Evolutionary conservation across 352 stramenopile genomes (phyloP), one percentile per base, ranked within the genome.

Genomic region (Phytophthora lateralis): DNA sequence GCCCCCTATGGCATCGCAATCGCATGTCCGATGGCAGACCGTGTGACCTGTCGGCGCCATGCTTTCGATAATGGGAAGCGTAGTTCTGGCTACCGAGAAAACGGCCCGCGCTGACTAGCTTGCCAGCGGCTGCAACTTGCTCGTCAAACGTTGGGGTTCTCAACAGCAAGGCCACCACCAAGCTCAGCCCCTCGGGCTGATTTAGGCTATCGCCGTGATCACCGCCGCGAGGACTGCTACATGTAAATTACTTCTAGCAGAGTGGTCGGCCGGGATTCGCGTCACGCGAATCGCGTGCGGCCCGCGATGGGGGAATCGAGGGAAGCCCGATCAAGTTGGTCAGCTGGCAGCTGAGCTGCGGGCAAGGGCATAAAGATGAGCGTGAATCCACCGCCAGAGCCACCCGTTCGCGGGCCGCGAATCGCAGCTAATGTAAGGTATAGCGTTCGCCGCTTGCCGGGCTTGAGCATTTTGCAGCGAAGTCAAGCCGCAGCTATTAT

Each of bases 141-240:
- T 24, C 21, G 21, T 24, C 21, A 24, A 24, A 24, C 3, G 21
- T 24, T 24, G 21, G 21, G 21, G 11, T 10, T 11, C 27, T 32
- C 7, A 6, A 11, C 7, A 11, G 27, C 27, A 32, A 17, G 14
- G 39, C 14, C 20, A 10, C 35, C 17, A 24, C 42, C 24, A 24
- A 24, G 21, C 21, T 24, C 21, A 3, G 42, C 2, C 5, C 27
- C 2, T 10, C 30, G 20, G 38, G 48, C 60, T 68, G 60, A 63
- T 53, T 68, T 63, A 68, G 60, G 60, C 60, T 68, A 68, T 68
- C 60, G 60, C 52, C 29, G 7, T 27, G 17, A 20, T 26, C 42
- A 15, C 42, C 29, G 24, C 48, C 48, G 9, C 11, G 14, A 8
- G 11, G 32, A n/a, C 32, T 17, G 32, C 27, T 2, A 32, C 21